phyloP scores from a whole-genome alignment of 2,329 filamentous ascomycete genomes.

The Neurospora sp. region DNA sequence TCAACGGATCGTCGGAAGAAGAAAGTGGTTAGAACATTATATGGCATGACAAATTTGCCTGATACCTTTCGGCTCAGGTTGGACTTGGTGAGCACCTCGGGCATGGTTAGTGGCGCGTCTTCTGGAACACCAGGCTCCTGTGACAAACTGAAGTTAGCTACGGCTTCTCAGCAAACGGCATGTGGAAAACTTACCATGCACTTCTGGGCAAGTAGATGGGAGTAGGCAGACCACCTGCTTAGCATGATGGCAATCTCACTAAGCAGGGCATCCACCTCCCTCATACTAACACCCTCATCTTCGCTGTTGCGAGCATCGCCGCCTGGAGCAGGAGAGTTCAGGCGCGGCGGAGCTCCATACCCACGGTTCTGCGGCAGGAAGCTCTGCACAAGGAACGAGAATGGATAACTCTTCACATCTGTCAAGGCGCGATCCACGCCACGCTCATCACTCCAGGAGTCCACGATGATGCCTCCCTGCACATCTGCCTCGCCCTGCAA shows the following conservation, averaged over 20 bases:
- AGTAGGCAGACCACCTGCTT: conserved; percentile 85
- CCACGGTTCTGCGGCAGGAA: conserved; percentile 60
- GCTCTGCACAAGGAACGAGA: conserved; percentile 93
- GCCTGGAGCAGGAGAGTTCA: conserved; percentile 65
- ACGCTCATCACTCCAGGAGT: conserved; percentile 90
- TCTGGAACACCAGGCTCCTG: conserved; percentile 43
- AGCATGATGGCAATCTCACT: conserved; percentile 90
- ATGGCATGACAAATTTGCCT: conserved; percentile 65
- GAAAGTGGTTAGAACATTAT: conserved; percentile 89
- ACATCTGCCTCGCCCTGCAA: conserved; percentile 92
- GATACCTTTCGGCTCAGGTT: conserved; percentile 72
- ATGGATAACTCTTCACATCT: conserved; percentile 95
- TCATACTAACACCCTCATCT: conserved; percentile 94
- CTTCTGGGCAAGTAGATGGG: conserved; percentile 79
- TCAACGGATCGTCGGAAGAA: conserved; percentile 95
- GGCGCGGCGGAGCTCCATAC: conserved; percentile 50
- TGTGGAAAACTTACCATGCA: conserved; percentile 53
- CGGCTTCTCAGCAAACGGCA: too few species aligned
- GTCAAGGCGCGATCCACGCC: conserved; percentile 77
- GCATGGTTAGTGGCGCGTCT: conserved; percentile 52
- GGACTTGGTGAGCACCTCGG: conserved; percentile 67
- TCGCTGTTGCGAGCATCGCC: conserved; percentile 55
- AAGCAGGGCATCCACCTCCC: conserved; percentile 80
- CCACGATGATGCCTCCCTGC: conserved; percentile 89
- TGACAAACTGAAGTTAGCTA: conserved; percentile 3